Conservation (phyloP, 192 early-diverging fungal species). For the Podila clonocystis region DNA sequence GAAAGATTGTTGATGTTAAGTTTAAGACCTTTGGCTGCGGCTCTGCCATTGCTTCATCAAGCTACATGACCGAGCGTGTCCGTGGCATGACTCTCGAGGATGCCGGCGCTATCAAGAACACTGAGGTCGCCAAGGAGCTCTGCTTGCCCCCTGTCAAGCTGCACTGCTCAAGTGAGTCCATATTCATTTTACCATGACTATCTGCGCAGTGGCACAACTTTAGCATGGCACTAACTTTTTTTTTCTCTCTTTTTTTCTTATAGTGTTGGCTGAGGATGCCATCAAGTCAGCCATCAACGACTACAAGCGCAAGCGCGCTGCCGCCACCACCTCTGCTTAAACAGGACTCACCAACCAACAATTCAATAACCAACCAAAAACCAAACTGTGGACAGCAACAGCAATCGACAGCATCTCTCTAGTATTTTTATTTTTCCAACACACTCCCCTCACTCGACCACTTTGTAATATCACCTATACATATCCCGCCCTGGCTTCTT, state of each 20-base stretch:
- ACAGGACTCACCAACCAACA: not conserved
- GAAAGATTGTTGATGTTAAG: conserved; percentile 94
- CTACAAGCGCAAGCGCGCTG: conserved; percentile 86
- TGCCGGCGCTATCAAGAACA: conserved; percentile 93
- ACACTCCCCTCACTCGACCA: conserved; percentile 4
- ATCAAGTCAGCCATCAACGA: conserved; percentile 99
- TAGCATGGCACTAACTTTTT: conserved; percentile 7
- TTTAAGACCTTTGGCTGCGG: conserved; percentile 99
- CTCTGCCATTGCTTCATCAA: conserved; percentile 93
- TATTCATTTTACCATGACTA: not conserved
- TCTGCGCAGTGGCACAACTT: not conserved
- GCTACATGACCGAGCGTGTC: conserved; percentile 94
- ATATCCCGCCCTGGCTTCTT: not conserved
- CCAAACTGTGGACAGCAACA: not conserved
- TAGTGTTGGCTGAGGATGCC: conserved; percentile 98
- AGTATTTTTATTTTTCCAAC: not conserved
- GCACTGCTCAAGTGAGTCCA: conserved; percentile 92
- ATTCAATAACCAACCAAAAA: not conserved
- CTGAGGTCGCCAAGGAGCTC: conserved; percentile 96
- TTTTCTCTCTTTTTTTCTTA: conserved; percentile 11
- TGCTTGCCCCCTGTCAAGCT: conserved; percentile 96
- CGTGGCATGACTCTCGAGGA: conserved; percentile 93
- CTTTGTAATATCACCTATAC: not conserved
- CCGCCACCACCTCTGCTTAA: conserved; percentile 29
- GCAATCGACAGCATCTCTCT: not conserved